Evolutionary conservation across 106 monocot species (phyloP), one percentile per base, ranked within the genome.

Genomic region (Dendrobium catenatum): DNA sequence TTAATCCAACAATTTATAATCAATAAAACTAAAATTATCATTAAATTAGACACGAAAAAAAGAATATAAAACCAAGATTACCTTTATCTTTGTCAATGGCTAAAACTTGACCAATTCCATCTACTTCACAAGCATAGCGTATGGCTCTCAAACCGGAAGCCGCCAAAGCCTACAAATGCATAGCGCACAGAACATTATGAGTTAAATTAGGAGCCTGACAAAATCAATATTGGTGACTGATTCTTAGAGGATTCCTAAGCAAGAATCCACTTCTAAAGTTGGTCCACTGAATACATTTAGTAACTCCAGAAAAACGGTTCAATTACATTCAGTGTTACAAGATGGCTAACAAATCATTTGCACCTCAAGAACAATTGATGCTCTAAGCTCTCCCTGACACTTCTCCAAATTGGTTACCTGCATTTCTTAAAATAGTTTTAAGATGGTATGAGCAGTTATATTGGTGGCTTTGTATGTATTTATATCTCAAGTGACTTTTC

Each of bases 81-180:
- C 96, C 96, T 90, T 96, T 86, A 83, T 96, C 93, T 77, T 88
- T 96, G 76, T 96, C 96, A 66, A 93, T 61, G 73, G 93, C 93
- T n/a, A 93, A 81, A 49, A 96, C 86, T 33, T 90, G 88, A 75
- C 82, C 89, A 85, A 96, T 86, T n/a, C 87, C 93, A 68, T 91
- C 96, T 59, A 96, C 84, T 90, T 96, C 96, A 41, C 87, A 81
- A 18, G 93, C 96, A 91, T 96, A 96, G 42, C 96, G 86, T 19
- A 96, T 43, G 81, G 96, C 85, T 90, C 96, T 89, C 74, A 96
- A 84, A 42, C 96, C 96, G 87, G 96, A 93, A 83, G 96, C 96
- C 73, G 93, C 91, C 82, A 96, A 86, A 81, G 96, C 91, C 96
- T 96, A 72, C 64, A 79, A 78, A 84, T 44, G 58, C 68, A 68